These are phyloP conservation scores for Sugiyamaella grinbergsii DNA, from an alignment of 1,139 yeast species.

Conservation along the genomic window DNA sequence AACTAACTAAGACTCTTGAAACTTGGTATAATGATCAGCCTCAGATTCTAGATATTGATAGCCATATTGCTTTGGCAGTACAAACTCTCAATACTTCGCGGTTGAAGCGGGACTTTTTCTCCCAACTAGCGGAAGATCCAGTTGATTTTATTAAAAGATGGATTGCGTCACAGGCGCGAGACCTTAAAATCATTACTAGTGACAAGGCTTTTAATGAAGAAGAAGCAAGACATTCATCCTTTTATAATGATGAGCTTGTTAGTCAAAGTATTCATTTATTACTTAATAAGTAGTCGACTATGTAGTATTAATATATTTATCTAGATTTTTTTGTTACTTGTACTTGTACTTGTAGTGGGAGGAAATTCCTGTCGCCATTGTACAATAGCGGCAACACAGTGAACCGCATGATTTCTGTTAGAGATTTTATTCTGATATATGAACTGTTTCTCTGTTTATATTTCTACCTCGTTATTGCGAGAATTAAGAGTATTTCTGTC, in stretches of 20 bases:
- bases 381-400: too few relatives aligned
- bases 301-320: slow-evolving; percentile 8
- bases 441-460: too few relatives aligned
- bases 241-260: slow-evolving; percentile 74
- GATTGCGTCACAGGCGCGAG: slow-evolving; percentile 72
- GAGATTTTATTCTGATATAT: too few relatives aligned
- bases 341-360: too few relatives aligned
- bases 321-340: neutral
- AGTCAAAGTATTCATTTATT: slow-evolving; percentile 76
- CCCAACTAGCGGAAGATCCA: slow-evolving; percentile 74
- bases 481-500: too few relatives aligned
- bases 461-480: too few relatives aligned
- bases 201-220: slow-evolving; percentile 94
- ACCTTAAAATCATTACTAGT: slow-evolving; percentile 73
- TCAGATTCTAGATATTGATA: slow-evolving; percentile 58
- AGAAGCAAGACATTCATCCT: slow-evolving; percentile 76
- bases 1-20: slow-evolving; percentile 47
- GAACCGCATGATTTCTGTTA: too few relatives aligned
- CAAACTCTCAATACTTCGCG: slow-evolving; percentile 68
- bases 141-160: slow-evolving; percentile 71
- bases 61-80: slow-evolving; percentile 61
- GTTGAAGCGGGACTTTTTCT: slow-evolving; percentile 69
- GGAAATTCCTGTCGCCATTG: neutral
- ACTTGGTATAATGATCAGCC: slow-evolving; percentile 52
- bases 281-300: slow-evolving; percentile 44